A percentile compares a stretch with the other conserved stretches of the same genome.
These are phyloP conservation scores for Saccharomycopsis guyanensis DNA, from an alignment of 805 yeast genomes.

Conservation along the genomic window DNA sequence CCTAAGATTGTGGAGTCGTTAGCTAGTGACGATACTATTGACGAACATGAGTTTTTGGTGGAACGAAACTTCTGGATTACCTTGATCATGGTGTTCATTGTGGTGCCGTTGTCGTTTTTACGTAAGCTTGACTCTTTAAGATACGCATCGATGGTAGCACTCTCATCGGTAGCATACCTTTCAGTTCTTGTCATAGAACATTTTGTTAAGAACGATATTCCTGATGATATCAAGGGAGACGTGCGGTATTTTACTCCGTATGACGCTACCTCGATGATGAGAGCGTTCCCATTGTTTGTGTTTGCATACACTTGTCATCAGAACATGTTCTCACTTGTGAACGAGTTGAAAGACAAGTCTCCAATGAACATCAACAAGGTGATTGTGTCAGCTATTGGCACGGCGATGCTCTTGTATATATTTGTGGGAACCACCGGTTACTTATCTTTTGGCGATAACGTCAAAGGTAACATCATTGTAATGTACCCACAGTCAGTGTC, in stretches of 20 bases:
- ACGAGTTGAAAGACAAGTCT: constrained; percentile 60
- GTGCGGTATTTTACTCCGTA: constrained; percentile 42
- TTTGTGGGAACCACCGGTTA: constrained; percentile 79
- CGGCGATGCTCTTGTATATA: constrained; percentile 57
- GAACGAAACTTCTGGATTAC: constrained; percentile 57
- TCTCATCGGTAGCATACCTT: constrained; percentile 72
- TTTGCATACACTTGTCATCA: constrained; percentile 96
- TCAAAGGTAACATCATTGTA: constrained; percentile 70
- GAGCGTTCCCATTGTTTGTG: constrained; percentile 83
- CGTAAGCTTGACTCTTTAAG: constrained; percentile 74
- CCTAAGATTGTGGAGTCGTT: constrained; percentile 45
- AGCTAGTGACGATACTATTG: constrained; percentile 20
- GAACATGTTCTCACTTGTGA: constrained; percentile 83
- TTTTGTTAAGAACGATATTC: constrained; percentile 49
- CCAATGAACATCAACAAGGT: constrained; percentile 39
- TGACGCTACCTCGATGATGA: constrained; percentile 41
- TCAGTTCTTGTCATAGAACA: constrained; percentile 69
- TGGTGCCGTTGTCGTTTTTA: constrained; percentile 55
- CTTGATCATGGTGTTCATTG: constrained; percentile 39
- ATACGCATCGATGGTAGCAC: constrained; percentile 77
- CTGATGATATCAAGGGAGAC: constrained; percentile 38
- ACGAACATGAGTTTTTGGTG: constrained; percentile 24
- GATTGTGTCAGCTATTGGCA: constrained; percentile 44
- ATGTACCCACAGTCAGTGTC: constrained; percentile 59
- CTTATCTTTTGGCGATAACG: constrained; percentile 76